A percentile compares a stretch with the other conserved stretches of the same genome.
Conservation (phyloP, 352 stramenopile species). For the Pythium apleroticum region DNA sequence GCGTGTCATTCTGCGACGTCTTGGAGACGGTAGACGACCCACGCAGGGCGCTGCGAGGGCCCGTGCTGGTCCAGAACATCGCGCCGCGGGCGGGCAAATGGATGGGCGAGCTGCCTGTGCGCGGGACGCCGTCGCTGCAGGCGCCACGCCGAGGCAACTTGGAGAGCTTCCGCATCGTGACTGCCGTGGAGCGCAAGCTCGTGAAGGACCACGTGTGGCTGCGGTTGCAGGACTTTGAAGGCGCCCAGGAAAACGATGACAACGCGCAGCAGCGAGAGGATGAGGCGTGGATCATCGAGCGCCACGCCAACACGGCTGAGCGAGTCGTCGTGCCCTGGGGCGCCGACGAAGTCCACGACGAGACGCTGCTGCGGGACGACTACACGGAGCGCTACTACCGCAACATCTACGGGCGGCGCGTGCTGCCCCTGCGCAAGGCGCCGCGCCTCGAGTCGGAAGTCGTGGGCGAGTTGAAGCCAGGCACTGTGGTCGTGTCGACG, state of each 20-base stretch:
- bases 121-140: constrained; percentile 61
- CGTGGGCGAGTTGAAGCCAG: constrained; percentile 53
- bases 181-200: constrained; percentile 61
- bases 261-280: constrained; percentile 16
- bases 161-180: constrained; percentile 55
- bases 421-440: constrained; percentile 49
- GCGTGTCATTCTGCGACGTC: constrained; percentile 48
- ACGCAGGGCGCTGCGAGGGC: constrained; percentile 28
- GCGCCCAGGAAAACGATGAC: constrained; percentile 19
- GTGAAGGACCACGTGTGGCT: constrained; percentile 79
- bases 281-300: constrained; percentile 75
- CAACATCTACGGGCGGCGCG: constrained; percentile 59
- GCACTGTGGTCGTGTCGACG: constrained; percentile 52
- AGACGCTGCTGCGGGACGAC: constrained; percentile 18
- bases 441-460: constrained; percentile 51
- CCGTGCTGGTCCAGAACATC: constrained; percentile 69
- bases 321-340: constrained; percentile 61
- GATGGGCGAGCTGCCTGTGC: constrained; percentile 60
- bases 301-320: constrained; percentile 68
- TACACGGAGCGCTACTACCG: constrained; percentile 63
- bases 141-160: constrained; percentile 50
- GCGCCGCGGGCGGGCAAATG: constrained; percentile 52
- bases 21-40: constrained; percentile 62
- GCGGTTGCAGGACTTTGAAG: constrained; percentile 26
- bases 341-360: constrained; percentile 34